Evolutionary conservation across 495 filamentous ascomycete genomes (phyloP), one percentile per base, ranked within the genome.

Genomic region (Chlorociboria aeruginascens): DNA sequence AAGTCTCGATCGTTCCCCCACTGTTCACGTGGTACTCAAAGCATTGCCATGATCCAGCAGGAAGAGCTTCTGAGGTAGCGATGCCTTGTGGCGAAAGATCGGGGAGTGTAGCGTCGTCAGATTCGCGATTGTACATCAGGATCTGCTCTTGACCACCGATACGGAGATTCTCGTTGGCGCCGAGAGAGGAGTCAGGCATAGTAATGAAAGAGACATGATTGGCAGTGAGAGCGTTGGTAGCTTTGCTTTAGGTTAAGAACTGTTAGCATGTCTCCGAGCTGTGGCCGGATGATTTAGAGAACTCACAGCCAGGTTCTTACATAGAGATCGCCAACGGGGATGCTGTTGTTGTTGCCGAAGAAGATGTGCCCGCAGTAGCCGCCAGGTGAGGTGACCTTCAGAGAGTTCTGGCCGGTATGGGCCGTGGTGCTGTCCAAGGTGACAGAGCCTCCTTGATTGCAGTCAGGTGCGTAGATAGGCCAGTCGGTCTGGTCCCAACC

Each of bases 301-400:
- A 69, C 73, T 66, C 61, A 77, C 74, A 78, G 32, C 34, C 50
- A 77, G 43, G 62, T 58, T 60, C 73, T 60, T 32, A 78, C 72
- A 50, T 76, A 77, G 38, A 78, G 57, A 55, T 77, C 71, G 25
- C 73, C 74, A 35, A 51, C 66, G n/a, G 74, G 73, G 8, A 78
- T 60, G n/a, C n/a, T n/a, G 29, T 69, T 65, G 8, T 65, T 73
- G 9, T 73, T 78, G 50, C 74, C 74, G 49, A 78, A 68, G 64
- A 77, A 78, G 35, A 76, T 72, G 49, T 78, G 74, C 46, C 74
- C 74, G 55, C 74, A 78, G 60, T 68, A 78, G 14, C 74, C 74
- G 32, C 71, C 71, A 1, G 66, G 67, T 33, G 73, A 71, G 40
- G 66, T 64, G 6, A 78, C 74, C 48, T 63, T 62, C 3, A 78